Conservation (phyloP, 805 yeast species). For the Candida methanosorbosa region DNA sequence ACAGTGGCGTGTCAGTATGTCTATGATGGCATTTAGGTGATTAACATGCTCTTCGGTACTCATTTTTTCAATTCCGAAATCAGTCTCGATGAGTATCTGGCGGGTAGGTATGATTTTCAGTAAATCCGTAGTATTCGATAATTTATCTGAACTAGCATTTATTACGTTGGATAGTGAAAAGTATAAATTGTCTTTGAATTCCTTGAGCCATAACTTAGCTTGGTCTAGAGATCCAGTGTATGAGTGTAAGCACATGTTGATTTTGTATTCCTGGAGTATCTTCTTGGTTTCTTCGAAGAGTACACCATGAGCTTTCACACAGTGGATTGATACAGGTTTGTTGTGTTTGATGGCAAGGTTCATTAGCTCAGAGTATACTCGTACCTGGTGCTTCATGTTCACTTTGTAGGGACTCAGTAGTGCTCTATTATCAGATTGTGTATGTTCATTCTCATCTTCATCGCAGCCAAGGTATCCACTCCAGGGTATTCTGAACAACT, state of each 20-base stretch:
- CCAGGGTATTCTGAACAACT: constrained; percentile 57
- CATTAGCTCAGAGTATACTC: constrained; percentile 42
- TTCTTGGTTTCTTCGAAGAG: constrained; percentile 36
- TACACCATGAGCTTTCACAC: constrained; percentile 71
- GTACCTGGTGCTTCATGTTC: constrained; percentile 54
- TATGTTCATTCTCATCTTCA: constrained; percentile 4
- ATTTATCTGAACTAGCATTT: constrained; percentile 24
- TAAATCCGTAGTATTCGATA: constrained; percentile 17
- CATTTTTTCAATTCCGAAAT: constrained; percentile 25
- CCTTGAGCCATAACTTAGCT: constrained; percentile 37
- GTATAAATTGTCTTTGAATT: constrained; percentile 25
- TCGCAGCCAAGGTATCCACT: constrained; percentile 41
- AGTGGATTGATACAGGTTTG: constrained; percentile 67
- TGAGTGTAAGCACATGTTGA: constrained; percentile 65
- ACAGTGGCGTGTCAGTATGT: too few species aligned
- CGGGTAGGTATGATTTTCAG: constrained; percentile 25
- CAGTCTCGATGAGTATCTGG: constrained; percentile 45
- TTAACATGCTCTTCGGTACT: not conserved
- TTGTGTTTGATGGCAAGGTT: constrained; percentile 39
- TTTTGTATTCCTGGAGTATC: constrained; percentile 8
- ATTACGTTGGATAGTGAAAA: constrained; percentile 50
- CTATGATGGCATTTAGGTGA: not conserved
- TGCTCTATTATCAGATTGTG: not conserved
- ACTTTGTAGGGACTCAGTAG: constrained; percentile 35
- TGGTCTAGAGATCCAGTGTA: constrained; percentile 79